These are phyloP conservation scores for Mycena alexandri DNA, from an alignment of 768 basidiomycete genomes.

Conservation along the genomic window DNA sequence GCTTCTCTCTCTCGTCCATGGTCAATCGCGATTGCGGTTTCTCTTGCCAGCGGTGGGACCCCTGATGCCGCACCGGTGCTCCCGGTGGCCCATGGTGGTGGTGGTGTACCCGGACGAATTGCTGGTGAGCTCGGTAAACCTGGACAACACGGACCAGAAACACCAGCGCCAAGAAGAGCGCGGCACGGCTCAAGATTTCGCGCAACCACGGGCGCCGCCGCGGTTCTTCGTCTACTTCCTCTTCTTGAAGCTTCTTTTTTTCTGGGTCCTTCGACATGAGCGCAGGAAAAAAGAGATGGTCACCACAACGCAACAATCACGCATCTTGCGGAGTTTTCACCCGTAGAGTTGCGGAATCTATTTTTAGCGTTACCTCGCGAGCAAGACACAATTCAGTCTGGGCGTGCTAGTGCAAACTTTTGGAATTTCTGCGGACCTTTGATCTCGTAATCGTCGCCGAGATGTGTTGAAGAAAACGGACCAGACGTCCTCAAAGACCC, in stretches of 20 bases:
- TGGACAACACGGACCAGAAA: constrained; percentile 17
- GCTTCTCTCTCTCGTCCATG: constrained; percentile 40
- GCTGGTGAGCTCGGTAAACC: constrained; percentile 11
- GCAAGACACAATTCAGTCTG: too few species aligned
- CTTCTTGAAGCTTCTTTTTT: neutral
- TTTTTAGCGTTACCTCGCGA: too few species aligned
- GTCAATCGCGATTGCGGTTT: constrained; percentile 28
- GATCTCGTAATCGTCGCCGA: too few species aligned
- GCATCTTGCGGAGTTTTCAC: too few species aligned
- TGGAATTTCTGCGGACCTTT: too few species aligned
- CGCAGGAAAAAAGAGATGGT: too few species aligned
- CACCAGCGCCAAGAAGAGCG: neutral
- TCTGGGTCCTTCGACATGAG: constrained; percentile 29
- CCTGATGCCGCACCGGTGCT: neutral
- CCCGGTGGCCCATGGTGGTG: neutral
- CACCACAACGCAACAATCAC: too few species aligned
- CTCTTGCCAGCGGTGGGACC: neutral
- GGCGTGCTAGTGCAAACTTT: too few species aligned
- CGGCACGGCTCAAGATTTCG: neutral
- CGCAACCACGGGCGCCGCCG: constrained; percentile 8
- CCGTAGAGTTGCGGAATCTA: too few species aligned
- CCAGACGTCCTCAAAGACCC: too few species aligned
- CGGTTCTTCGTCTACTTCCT: neutral
- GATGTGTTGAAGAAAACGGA: too few species aligned
- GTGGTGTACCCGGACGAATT: neutral